Percentiles rank a stretch among this genome's conserved stretches.
phyloP scores from a whole-genome alignment of 768 basidiomycete species.

The Lentinula sp. region DNA sequence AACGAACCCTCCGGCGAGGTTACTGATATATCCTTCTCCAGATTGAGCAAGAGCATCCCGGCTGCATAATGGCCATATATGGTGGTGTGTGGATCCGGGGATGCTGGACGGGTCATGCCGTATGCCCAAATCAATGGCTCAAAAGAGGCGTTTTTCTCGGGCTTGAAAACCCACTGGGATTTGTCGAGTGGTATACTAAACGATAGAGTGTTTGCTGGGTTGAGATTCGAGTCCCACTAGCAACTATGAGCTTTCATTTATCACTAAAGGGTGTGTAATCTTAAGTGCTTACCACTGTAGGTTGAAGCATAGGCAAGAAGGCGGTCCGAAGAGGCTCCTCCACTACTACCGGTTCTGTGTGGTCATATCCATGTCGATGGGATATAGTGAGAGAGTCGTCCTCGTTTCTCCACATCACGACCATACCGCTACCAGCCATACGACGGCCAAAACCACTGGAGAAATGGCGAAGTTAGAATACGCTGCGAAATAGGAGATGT shows the following conservation, averaged over 20 bases:
- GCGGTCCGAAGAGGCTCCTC: conserved; percentile 41
- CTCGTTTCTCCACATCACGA: conserved; percentile 45
- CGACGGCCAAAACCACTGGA: conserved; percentile 42
- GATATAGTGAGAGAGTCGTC: conserved; percentile 54
- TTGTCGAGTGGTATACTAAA: conserved; percentile 38
- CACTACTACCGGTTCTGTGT: conserved; percentile 39
- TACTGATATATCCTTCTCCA: conserved; percentile 20
- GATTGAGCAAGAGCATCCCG: conserved; percentile 26
- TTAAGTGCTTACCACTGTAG: conserved; percentile 22
- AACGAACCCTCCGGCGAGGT: conserved; percentile 7
- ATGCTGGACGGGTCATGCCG: conserved; percentile 20
- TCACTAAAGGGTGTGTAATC: not conserved
- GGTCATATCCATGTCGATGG: conserved; percentile 45
- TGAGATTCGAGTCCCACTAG: conserved; percentile 20
- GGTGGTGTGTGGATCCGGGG: conserved; percentile 19
- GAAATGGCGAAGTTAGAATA: conserved; percentile 5
- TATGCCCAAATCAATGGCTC: conserved; percentile 34
- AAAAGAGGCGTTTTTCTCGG: conserved; percentile 17
- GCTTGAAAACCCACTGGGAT: conserved; percentile 19
- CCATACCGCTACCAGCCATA: conserved; percentile 49
- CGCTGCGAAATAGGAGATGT: not conserved
- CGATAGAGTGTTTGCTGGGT: conserved; percentile 23
- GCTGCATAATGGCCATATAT: conserved; percentile 29
- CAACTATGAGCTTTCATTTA: not conserved
- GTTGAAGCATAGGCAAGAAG: conserved; percentile 25